phyloP scores from a whole-genome alignment of 176 grass and related monocot species.

The Hordeum marinum region DNA sequence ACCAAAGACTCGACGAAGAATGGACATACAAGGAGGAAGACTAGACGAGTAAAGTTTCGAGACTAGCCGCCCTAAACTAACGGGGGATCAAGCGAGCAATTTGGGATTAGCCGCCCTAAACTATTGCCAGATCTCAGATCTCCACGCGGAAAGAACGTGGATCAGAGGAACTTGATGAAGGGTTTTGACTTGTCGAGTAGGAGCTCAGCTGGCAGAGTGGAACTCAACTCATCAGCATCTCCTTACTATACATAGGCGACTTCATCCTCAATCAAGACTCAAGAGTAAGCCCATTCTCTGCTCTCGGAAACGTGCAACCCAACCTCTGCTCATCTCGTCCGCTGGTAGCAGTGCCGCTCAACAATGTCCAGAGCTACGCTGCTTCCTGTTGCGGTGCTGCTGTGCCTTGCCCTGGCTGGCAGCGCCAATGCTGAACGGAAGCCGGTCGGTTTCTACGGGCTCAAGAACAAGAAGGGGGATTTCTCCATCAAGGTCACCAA shows the following conservation, averaged over 20 bases:
- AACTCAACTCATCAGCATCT: not conserved
- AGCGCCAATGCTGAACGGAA: conserved; percentile 22
- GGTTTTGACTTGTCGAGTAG: not conserved
- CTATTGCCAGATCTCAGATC: not conserved
- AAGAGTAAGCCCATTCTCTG: not conserved
- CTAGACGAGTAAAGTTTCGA: not conserved
- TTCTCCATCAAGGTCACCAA: conserved; percentile 84
- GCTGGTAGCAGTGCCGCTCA: not conserved
- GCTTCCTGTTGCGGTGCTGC: conserved; percentile 6
- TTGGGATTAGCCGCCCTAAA: not conserved
- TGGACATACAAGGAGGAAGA: not conserved
- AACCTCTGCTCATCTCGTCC: not conserved
- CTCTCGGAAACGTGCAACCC: not conserved
- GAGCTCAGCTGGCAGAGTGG: not conserved
- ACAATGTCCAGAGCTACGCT: conserved; percentile 50
- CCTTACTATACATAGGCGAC: not conserved
- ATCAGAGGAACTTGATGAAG: not conserved
- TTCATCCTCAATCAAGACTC: too few species aligned
- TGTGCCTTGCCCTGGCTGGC: conserved; percentile 34
- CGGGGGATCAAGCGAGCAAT: not conserved
- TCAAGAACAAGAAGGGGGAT: conserved; percentile 47
- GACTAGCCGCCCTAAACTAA: not conserved
- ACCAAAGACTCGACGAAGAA: not conserved
- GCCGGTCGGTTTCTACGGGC: conserved; percentile 58
- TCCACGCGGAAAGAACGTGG: not conserved